These are phyloP conservation scores for Pistacia integerrima DNA, from an alignment of 345 rosid species.

Conservation along the genomic window DNA sequence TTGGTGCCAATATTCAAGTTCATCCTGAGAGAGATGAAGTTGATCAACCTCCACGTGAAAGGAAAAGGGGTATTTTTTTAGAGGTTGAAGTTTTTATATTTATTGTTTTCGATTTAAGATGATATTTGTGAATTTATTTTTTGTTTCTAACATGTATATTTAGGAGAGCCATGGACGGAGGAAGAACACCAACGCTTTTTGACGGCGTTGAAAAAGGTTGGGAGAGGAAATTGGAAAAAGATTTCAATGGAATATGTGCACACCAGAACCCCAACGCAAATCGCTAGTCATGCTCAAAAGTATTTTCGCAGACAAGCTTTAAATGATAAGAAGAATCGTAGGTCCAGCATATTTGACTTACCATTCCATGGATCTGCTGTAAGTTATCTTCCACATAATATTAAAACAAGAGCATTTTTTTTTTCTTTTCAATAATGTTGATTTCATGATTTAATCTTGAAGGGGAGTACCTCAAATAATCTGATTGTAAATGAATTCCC, in stretches of 20 bases:
- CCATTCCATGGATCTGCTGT: too few relatives aligned
- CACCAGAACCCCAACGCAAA: constrained; percentile 35
- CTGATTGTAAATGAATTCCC: too few relatives aligned
- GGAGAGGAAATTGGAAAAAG: constrained; percentile 41
- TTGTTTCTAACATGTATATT: too few relatives aligned
- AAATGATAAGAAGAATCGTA: neutral
- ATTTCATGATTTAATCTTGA: too few relatives aligned
- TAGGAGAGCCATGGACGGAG: constrained; percentile 33
- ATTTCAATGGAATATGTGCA: constrained; percentile 31
- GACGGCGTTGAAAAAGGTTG: constrained; percentile 33
- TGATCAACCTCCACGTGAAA: neutral
- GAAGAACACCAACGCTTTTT: constrained; percentile 38
- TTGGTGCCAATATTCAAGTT: constrained; percentile 27
- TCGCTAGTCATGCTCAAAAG: constrained; percentile 46
- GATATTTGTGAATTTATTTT: neutral
- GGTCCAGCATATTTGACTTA: too few relatives aligned
- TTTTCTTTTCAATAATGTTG: too few relatives aligned
- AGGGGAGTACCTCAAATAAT: too few relatives aligned
- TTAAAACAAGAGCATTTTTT: too few relatives aligned
- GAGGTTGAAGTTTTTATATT: neutral
- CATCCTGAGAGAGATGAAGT: constrained; percentile 6
- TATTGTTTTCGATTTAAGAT: neutral
- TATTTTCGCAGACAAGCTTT: constrained; percentile 31
- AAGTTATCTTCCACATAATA: too few relatives aligned
- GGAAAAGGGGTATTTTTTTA: neutral